These are phyloP conservation scores for Scutellaria barbata DNA, from an alignment of 257 asterid species.

Conservation along the genomic window DNA sequence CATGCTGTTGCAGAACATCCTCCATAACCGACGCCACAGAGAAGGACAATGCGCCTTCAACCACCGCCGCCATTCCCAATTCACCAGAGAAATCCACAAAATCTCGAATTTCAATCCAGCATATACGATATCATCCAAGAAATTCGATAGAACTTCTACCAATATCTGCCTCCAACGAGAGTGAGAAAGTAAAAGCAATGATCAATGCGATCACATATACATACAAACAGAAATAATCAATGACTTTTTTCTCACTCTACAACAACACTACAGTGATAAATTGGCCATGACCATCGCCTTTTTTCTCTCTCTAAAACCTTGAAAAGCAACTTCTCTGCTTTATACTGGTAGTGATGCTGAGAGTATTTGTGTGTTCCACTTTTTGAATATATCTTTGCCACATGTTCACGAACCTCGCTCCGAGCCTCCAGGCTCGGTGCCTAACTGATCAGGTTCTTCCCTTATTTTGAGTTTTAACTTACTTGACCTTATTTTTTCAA, in stretches of 20 bases:
- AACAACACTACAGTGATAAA: slow-evolving; percentile 37
- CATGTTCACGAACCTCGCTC: slow-evolving; percentile 54
- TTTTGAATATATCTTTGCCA: slow-evolving; percentile 44
- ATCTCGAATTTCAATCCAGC: slow-evolving; percentile 33
- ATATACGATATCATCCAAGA: slow-evolving; percentile 28
- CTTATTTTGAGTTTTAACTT: slow-evolving; percentile 15
- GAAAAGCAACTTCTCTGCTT: slow-evolving; percentile 53
- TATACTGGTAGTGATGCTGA: slow-evolving; percentile 41
- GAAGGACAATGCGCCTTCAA: slow-evolving; percentile 60
- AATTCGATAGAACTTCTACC: neutral
- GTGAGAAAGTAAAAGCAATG: slow-evolving; percentile 23
- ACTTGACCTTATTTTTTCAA: slow-evolving; percentile 13
- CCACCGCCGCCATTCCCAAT: slow-evolving; percentile 54
- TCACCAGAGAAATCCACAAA: slow-evolving; percentile 3
- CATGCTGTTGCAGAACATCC: slow-evolving; percentile 96
- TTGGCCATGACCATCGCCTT: slow-evolving; percentile 44
- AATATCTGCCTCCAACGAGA: slow-evolving; percentile 8
- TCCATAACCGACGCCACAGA: slow-evolving; percentile 91
- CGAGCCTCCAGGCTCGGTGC: slow-evolving; percentile 58
- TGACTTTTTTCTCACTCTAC: slow-evolving; percentile 40
- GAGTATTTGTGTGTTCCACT: slow-evolving; percentile 37
- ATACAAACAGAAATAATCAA: slow-evolving; percentile 26
- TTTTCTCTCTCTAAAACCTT: slow-evolving; percentile 23
- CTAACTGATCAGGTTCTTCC: slow-evolving; percentile 32
- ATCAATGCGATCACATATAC: slow-evolving; percentile 32